These are phyloP conservation scores for Sesbania bispinosa DNA, from an alignment of 306 rosid genomes.

Conservation along the genomic window DNA sequence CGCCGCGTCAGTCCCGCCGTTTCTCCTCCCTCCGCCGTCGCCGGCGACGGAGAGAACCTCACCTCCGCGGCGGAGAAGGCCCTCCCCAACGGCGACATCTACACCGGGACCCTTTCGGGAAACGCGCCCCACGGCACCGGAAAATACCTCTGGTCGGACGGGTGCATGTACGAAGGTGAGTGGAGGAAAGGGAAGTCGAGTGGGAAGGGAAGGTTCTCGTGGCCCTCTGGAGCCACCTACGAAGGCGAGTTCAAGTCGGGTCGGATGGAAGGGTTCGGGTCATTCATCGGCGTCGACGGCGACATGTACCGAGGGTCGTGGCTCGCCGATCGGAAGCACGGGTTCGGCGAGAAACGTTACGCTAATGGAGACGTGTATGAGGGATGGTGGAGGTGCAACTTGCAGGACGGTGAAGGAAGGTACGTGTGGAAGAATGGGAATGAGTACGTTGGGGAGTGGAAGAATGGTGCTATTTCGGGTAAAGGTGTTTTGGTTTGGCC, in stretches of 20 bases:
- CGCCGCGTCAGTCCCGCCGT: slow-evolving; percentile 46
- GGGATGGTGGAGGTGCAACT: slow-evolving; percentile 46
- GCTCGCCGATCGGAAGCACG: slow-evolving; percentile 39
- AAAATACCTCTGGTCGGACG: slow-evolving; percentile 53
- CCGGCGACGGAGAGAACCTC: too few species aligned
- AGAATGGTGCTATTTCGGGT: slow-evolving; percentile 42
- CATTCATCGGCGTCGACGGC: slow-evolving; percentile 40
- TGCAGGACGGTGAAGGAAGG: slow-evolving; percentile 53
- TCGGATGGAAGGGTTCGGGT: slow-evolving; percentile 46
- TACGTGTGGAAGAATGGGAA: slow-evolving; percentile 57
- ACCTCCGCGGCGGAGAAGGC: slow-evolving; percentile 14
- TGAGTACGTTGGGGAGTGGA: slow-evolving; percentile 56
- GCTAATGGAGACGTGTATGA: slow-evolving; percentile 43
- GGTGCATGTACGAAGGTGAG: slow-evolving; percentile 50
- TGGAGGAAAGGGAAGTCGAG: slow-evolving; percentile 46
- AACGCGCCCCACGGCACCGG: slow-evolving; percentile 54
- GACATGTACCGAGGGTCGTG: slow-evolving; percentile 37
- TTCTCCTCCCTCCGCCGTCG: neutral
- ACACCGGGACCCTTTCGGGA: slow-evolving; percentile 35
- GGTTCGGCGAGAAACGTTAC: slow-evolving; percentile 41
- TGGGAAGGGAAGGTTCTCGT: slow-evolving; percentile 47
- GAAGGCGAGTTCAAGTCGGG: slow-evolving; percentile 49
- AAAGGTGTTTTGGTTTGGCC: slow-evolving; percentile 47
- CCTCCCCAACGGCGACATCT: slow-evolving; percentile 46
- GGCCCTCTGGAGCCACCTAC: slow-evolving; percentile 57